phyloP scores from a whole-genome alignment of 2,329 filamentous ascomycete species.

The Neonectria hederae region DNA sequence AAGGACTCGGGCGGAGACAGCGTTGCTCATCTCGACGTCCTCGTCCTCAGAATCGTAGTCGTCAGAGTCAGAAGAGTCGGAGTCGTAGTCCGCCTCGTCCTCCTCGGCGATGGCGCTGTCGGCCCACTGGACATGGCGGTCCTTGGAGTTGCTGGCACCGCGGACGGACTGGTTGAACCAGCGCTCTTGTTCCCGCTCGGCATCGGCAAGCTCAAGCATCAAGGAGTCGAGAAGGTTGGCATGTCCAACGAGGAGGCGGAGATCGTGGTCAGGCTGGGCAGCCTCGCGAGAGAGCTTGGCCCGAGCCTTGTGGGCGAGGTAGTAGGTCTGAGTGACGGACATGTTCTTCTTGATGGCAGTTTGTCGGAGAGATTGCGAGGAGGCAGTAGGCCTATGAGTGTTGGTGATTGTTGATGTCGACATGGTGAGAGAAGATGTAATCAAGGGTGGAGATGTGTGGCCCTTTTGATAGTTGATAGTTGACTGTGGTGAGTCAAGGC shows the following conservation, averaged over 20 bases:
- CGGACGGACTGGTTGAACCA: constrained; percentile 98
- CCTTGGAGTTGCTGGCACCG: constrained; percentile 70
- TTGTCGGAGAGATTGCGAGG: constrained; percentile 42
- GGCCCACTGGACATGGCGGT: constrained; percentile 87
- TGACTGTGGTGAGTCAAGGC: constrained; percentile 42
- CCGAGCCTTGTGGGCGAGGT: constrained; percentile 94
- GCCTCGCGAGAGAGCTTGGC: constrained; percentile 96
- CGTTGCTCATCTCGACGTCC: constrained; percentile 65
- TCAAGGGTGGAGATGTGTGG: constrained; percentile 27
- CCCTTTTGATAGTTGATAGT: constrained; percentile 39
- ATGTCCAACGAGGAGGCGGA: constrained; percentile 94
- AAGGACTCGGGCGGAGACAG: constrained; percentile 45
- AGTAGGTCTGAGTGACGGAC: constrained; percentile 99
- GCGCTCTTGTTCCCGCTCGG: constrained; percentile 92
- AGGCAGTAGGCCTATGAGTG: constrained; percentile 40
- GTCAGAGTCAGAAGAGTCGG: constrained; percentile 64
- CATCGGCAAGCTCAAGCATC: constrained; percentile 91
- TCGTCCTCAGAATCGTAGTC: constrained; percentile 65
- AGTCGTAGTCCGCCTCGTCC: constrained; percentile 74
- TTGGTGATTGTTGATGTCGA: constrained; percentile 42
- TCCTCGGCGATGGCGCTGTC: constrained; percentile 79
- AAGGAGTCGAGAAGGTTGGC: constrained; percentile 97
- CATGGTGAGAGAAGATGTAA: constrained; percentile 40
- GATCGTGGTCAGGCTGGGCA: constrained; percentile 89
- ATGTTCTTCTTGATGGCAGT: constrained; percentile 77